phyloP scores from a whole-genome alignment of 345 rosid species.

The Limnanthes douglasii region DNA sequence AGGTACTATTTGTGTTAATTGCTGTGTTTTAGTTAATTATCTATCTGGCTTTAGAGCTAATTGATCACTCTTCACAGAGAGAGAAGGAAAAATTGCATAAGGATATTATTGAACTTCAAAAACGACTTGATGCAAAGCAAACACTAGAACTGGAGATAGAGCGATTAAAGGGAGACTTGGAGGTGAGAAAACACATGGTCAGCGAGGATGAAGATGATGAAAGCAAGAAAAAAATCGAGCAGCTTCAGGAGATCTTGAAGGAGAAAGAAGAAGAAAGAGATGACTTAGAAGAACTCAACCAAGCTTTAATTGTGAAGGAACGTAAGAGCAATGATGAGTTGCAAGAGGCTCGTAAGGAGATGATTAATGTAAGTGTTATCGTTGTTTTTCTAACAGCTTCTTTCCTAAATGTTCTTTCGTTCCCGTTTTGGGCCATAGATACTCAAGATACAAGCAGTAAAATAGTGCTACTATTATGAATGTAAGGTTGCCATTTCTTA shows the following conservation, averaged over 20 bases:
- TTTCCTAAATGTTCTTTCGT: no score
- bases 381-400: no score
- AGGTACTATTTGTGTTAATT: constrained; percentile 16
- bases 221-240: constrained; percentile 20
- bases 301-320: constrained; percentile 23
- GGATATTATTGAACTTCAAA: constrained; percentile 29
- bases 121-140: constrained; percentile 43
- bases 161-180: constrained; percentile 30
- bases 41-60: constrained; percentile 2
- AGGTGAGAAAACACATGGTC: constrained; percentile 45
- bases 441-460: no score
- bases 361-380: constrained; percentile 48
- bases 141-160: constrained; percentile 55
- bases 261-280: constrained; percentile 33
- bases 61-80: constrained; percentile 21
- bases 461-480: no score
- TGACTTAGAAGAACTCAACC: constrained; percentile 30
- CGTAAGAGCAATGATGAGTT: constrained; percentile 36
- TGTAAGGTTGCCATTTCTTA: no score
- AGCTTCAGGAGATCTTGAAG: constrained; percentile 18
- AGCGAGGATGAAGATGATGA: constrained; percentile 28
- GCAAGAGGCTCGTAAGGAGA: constrained; percentile 57
- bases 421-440: no score
- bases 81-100: constrained; percentile 37
- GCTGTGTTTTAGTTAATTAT: constrained; percentile 1